These are phyloP conservation scores for Citrus cavaleriei DNA, from an alignment of 345 rosid genomes.

Conservation along the genomic window DNA sequence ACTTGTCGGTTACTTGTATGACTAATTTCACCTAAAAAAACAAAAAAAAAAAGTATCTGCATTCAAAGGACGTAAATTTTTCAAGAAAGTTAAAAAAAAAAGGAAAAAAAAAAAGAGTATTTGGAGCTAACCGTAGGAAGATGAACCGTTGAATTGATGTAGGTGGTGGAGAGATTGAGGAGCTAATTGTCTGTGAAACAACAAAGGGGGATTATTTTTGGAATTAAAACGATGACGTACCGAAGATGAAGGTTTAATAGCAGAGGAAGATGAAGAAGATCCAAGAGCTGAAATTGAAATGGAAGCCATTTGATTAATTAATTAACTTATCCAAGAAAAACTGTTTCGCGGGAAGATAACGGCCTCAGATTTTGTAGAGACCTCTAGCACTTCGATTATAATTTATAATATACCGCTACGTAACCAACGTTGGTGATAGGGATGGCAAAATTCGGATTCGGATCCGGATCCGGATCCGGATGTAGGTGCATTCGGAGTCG, in stretches of 20 bases:
- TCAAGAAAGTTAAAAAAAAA: not conserved
- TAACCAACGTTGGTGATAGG: too few relatives aligned
- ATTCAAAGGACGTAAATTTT: not conserved
- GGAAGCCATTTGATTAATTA: slow-evolving; percentile 43
- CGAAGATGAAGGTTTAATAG: slow-evolving; percentile 3
- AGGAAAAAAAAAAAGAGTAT: not conserved
- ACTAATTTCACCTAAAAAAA: slow-evolving; percentile 30
- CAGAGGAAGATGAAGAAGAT: slow-evolving; percentile 8
- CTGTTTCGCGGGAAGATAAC: slow-evolving; percentile 41
- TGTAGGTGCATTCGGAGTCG: too few relatives aligned
- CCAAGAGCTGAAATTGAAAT: slow-evolving; percentile 45
- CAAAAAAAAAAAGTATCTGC: not conserved
- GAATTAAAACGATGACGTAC: not conserved
- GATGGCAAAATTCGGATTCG: too few relatives aligned
- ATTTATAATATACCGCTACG: too few relatives aligned
- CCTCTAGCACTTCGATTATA: not conserved
- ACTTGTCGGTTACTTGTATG: slow-evolving; percentile 4
- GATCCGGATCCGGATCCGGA: too few relatives aligned
- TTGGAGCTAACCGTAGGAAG: slow-evolving; percentile 24
- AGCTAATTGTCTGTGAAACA: slow-evolving; percentile 34
- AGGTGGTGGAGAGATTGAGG: slow-evolving; percentile 22
- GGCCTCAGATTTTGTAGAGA: slow-evolving; percentile 28
- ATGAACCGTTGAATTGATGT: slow-evolving; percentile 12
- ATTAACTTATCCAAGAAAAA: not conserved
- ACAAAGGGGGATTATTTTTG: not conserved